Conservation (phyloP, 2,329 filamentous ascomycete species). For the Mycocentrospora acerina region DNA sequence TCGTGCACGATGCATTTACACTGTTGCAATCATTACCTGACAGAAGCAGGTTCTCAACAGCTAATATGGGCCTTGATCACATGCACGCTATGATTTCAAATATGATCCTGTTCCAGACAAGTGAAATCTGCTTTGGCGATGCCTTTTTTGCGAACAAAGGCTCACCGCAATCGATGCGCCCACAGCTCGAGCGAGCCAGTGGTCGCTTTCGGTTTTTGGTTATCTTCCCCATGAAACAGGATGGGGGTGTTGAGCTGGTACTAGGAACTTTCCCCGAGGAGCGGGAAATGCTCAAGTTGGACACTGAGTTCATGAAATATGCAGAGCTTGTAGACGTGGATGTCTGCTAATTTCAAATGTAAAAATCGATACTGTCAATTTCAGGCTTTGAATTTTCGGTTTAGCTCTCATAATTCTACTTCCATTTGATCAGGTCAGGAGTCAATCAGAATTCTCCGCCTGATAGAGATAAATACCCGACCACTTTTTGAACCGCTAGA, state of each 20-base stretch:
- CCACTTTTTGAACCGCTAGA: no score
- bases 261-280: conserved; percentile 42
- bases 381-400: no score
- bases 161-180: conserved; percentile 25
- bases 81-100: conserved; percentile 31
- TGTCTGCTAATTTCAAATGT: no score
- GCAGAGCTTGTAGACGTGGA: conserved; percentile 18
- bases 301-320: conserved; percentile 48
- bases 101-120: conserved; percentile 22
- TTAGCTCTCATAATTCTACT: no score
- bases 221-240: conserved; percentile 25
- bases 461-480: no score
- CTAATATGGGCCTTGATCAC: conserved; percentile 24
- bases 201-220: conserved; percentile 28
- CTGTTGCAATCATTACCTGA: conserved; percentile 23
- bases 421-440: no score
- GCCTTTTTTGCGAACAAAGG: conserved; percentile 23
- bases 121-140: conserved; percentile 19
- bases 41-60: conserved; percentile 15
- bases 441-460: no score
- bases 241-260: conserved; percentile 22
- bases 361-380: no score
- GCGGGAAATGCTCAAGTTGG: conserved; percentile 46
- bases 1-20: conserved; percentile 31
- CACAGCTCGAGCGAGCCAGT: conserved; percentile 27